Conservation (phyloP, 2,329 filamentous ascomycete species). For the Keithomyces neogunnii region DNA sequence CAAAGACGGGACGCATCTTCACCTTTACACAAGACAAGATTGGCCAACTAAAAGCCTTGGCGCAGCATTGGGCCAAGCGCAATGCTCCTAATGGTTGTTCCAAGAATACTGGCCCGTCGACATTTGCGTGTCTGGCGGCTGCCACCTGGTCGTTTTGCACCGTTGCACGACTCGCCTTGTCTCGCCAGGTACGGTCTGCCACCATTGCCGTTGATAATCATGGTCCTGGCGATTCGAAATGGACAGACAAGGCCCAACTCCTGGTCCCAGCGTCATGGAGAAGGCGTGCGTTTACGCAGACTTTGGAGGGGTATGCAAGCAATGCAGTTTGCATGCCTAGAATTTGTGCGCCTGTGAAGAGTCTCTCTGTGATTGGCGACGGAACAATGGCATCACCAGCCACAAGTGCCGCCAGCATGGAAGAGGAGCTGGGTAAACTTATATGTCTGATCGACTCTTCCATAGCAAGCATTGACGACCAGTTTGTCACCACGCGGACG, state of each 20-base stretch:
- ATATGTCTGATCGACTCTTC: constrained; percentile 19
- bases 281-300: constrained; percentile 22
- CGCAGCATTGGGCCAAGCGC: constrained; percentile 7
- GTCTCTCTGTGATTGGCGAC: constrained; percentile 14
- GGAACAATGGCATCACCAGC: neutral
- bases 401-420: neutral
- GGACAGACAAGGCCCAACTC: constrained; percentile 14
- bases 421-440: constrained; percentile 17
- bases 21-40: constrained; percentile 27
- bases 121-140: constrained; percentile 30
- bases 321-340: constrained; percentile 32
- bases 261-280: constrained; percentile 36
- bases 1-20: constrained; percentile 33
- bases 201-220: too few relatives aligned
- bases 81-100: neutral
- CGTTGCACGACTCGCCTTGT: constrained; percentile 17
- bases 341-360: constrained; percentile 17
- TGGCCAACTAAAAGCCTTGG: constrained; percentile 19
- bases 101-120: constrained; percentile 14
- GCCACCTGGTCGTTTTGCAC: constrained; percentile 32
- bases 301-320: constrained; percentile 27
- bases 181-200: too few relatives aligned
- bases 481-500: constrained; percentile 28
- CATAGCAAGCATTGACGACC: constrained; percentile 27
- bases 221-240: too few relatives aligned